Evolutionary conservation across 2,329 filamentous ascomycete genomes (phyloP), one percentile per base, ranked within the genome.

Genomic region (Xylariaceae sp.): DNA sequence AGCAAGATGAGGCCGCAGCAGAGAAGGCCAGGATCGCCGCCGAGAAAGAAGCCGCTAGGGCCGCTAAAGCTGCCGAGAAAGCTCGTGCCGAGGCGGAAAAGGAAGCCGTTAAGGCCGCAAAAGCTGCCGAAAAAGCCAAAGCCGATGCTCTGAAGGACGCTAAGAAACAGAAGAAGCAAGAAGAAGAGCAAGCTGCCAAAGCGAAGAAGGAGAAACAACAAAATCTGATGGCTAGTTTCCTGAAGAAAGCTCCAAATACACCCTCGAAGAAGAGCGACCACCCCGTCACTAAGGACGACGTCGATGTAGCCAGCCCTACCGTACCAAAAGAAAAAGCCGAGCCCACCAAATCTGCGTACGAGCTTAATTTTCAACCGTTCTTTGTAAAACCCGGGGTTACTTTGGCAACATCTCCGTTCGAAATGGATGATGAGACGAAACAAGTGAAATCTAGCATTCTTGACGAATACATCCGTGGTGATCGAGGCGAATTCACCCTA

Each of bases 331-430:
- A 63, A 32, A 63, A 68, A 20, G 24, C 60, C 6, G 58, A 67
- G 47, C 61, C 65, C 5, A 45, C 65, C 3, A 63, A 72, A 20
- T 79, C 81, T 0, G 79, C 83, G 37, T 92, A 91, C 61, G 76
- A 88, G 15, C 85, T 84, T 61, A 76, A 80, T 29, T 97, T 97
- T 65, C 81, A 91, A 26, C 86, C 89, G 0, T 97, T 97, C 70
- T 92, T 88, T 58, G 67, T 94, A 39, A 88, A 91, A 53, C 79
- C 85, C 2, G 81, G 91, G 64, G 88, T 91, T 1, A 82, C 74
- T n/a, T 63, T 97, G 47, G 91, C 92, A 0, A 78, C 80, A 0
- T 74, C 78, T 42, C 77, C 75, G 2, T 83, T 83, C 23, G 70
- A 78, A 32, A 78, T 86, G 68, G 85, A 90, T 59, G 68, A 79